phyloP scores from a whole-genome alignment of 2,329 filamentous ascomycete genomes.

The Nemania sp. region DNA sequence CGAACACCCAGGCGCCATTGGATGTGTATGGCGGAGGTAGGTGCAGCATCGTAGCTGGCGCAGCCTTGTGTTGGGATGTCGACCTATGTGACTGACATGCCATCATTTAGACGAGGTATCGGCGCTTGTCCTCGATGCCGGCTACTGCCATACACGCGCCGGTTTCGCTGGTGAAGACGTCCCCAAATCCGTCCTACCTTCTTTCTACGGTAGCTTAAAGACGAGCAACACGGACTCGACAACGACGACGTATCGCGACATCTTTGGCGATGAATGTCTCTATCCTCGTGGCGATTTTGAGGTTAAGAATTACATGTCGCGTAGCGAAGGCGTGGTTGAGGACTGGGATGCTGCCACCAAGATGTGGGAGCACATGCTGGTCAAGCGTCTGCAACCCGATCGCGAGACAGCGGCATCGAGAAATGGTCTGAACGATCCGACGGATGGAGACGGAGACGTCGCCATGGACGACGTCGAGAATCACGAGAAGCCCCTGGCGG shows the following conservation, averaged over 20 bases:
- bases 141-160: slow-evolving; percentile 87
- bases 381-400: slow-evolving; percentile 81
- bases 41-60: slow-evolving; percentile 23
- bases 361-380: slow-evolving; percentile 91
- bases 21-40: slow-evolving; percentile 41
- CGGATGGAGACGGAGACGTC: slow-evolving; percentile 65
- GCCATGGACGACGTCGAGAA: slow-evolving; percentile 60
- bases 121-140: slow-evolving; percentile 93
- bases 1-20: slow-evolving; percentile 36
- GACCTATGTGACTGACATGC: slow-evolving; percentile 5
- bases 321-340: slow-evolving; percentile 80
- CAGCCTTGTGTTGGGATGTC: slow-evolving; percentile 1
- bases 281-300: slow-evolving; percentile 76
- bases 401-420: slow-evolving; percentile 69
- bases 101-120: slow-evolving; percentile 81
- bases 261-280: slow-evolving; percentile 91
- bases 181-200: slow-evolving; percentile 89
- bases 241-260: slow-evolving; percentile 48
- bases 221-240: slow-evolving; percentile 50
- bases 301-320: slow-evolving; percentile 88
- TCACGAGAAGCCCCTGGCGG: slow-evolving; percentile 79
- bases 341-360: slow-evolving; percentile 92
- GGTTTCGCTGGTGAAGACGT: slow-evolving; percentile 98
- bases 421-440: slow-evolving; percentile 77
- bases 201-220: slow-evolving; percentile 74